Percentiles rank a stretch among this genome's conserved stretches.
phyloP scores from a whole-genome alignment of 2,329 filamentous ascomycete genomes.

The Beauveria sp. region DNA sequence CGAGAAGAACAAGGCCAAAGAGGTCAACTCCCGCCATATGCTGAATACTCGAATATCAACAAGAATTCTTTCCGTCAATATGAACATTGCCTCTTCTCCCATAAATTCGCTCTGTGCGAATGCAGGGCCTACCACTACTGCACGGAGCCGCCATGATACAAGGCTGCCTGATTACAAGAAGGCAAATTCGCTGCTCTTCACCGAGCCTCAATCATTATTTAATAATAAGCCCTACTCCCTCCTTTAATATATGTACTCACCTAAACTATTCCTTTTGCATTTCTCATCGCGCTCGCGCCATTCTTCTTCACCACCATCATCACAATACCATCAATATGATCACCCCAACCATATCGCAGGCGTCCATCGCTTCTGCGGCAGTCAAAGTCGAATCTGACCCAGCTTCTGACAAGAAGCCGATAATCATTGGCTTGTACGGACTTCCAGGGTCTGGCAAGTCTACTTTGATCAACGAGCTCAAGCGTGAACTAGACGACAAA shows the following conservation, averaged over 20 bases:
- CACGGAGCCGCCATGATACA: not conserved
- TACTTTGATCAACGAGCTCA: conserved; percentile 33
- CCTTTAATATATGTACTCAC: no score
- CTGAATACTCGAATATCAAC: no score
- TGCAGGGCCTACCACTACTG: not conserved
- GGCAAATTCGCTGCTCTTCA: not conserved
- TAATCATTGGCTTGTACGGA: conserved; percentile 47
- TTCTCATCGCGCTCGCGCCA: not conserved
- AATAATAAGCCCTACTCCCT: not conserved
- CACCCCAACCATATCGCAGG: not conserved
- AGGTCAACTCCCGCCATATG: no score
- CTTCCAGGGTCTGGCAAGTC: conserved; percentile 48
- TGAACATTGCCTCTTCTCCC: not conserved
- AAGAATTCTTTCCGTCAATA: no score
- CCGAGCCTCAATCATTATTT: not conserved
- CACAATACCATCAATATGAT: not conserved
- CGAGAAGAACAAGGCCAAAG: no score
- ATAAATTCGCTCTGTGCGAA: not conserved
- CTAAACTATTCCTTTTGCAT: not conserved
- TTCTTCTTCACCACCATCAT: not conserved
- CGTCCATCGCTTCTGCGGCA: not conserved
- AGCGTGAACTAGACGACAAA: conserved; percentile 22
- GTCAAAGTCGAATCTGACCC: not conserved
- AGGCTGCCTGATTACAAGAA: not conserved
- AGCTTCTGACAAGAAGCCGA: conserved; percentile 20